Evolutionary conservation across 2,329 filamentous ascomycete genomes (phyloP), one percentile per base, ranked within the genome.

Genomic region (Colletotrichum melonis): DNA sequence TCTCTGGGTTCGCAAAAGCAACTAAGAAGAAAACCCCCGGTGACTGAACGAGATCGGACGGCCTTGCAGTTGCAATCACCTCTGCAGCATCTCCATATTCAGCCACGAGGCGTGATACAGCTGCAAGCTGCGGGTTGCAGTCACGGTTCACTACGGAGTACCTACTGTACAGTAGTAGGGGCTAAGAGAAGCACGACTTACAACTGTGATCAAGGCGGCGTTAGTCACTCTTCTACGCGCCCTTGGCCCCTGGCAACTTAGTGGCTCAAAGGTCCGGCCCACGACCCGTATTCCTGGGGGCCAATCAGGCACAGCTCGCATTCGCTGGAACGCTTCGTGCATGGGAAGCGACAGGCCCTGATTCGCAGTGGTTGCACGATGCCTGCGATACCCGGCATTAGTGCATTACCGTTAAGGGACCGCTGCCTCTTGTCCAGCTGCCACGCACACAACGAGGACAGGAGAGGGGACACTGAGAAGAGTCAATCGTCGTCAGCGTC

Each of bases 291-390:
- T 67, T 64, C n/a, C 69, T 63, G 59, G 67, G 30, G 74, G 63
- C 84, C 82, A 86, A 86, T 86, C 80, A 84, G 32, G 56, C 75
- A 73, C 73, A 74, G 71, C 72, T 75, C 49, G 72, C 69, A 69
- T 77, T 77, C 78, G 73, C 81, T 84, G 83, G 80, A 84, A 84
- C 83, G 80, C 80, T 81, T 82, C 77, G 74, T 84, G 84, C 83
- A 82, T 83, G 69, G 81, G 80, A 78, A 77, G 77, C 75, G 78
- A 77, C 78, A 78, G 79, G 80, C 77, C 75, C 76, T 81, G 81
- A 81, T 81, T 82, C 78, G 81, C 79, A 79, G 73, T 74, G 77
- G 78, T 81, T 79, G 77, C 79, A 80, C 73, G 78, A 78, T 76
- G 60, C 75, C 62, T 76, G 64, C 69, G 69, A 63, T 63, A 60